Evolutionary conservation across 768 basidiomycete species (phyloP).

Genomic region (Calocera viscosa): DNA sequence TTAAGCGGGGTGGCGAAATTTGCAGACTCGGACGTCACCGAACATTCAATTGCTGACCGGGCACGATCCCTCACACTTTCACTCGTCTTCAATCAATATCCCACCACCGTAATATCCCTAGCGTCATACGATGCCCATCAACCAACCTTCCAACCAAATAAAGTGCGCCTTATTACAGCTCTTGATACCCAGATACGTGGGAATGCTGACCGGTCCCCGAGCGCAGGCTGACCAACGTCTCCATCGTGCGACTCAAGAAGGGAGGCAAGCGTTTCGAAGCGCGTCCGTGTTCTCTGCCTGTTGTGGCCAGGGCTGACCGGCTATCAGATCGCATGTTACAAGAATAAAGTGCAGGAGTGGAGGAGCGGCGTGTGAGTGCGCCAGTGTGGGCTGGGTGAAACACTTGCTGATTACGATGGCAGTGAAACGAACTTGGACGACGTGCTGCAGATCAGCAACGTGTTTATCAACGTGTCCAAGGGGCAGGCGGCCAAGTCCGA

Average conservation of each 20-base stretch:
- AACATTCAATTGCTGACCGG: not conserved
- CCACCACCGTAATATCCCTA: not conserved
- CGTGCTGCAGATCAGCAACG: conserved; percentile 89
- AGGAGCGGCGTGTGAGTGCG: conserved; percentile 69
- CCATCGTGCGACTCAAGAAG: conserved; percentile 90
- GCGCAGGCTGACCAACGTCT: conserved; percentile 86
- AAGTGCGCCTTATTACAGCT: conserved; percentile 41
- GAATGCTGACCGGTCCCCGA: conserved; percentile 12
- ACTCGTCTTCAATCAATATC: not conserved
- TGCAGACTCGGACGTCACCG: not conserved
- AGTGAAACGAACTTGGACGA: conserved; percentile 91
- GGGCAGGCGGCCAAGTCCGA: conserved; percentile 81
- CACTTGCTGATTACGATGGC: conserved; percentile 7
- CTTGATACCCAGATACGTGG: conserved; percentile 8
- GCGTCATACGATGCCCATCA: conserved; percentile 36
- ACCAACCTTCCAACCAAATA: conserved; percentile 84
- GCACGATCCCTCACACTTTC: not conserved
- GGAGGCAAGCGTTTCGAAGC: conserved; percentile 97
- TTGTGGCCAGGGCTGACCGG: not conserved
- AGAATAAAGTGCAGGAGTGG: conserved; percentile 98
- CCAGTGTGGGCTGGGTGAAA: not conserved
- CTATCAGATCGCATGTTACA: conserved; percentile 85
- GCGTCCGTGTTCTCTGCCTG: conserved; percentile 16
- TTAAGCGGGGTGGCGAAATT: not conserved
- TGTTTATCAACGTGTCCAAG: conserved; percentile 93